Base-by-base conservation (phyloP, 2,329 filamentous ascomycete species). In the Penicillium rolfsii region DNA sequence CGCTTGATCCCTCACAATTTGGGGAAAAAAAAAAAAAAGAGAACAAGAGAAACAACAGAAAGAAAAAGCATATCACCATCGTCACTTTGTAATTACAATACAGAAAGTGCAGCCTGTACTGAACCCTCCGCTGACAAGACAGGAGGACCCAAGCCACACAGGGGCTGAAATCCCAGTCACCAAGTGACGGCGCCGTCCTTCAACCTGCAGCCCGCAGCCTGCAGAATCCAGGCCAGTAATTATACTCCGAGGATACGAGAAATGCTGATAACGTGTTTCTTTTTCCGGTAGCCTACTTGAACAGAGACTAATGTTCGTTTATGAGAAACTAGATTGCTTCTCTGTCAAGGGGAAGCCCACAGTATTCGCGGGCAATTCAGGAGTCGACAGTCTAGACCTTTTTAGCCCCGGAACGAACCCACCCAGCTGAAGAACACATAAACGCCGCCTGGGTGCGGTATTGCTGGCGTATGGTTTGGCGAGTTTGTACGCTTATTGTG, bases 71-170 rank as follows among this genome's bases (percentile, higher is more conserved):
- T 9, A 9, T 19, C 12, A 4, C n/a, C 40, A 7, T 12, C 40
- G 4, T n/a, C 3, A 1, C 11, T 9, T 2, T 41, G 16, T 41
- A 22, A 11, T 4, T 48, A 48, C 45, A 16, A n/a, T 59, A 57
- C 55, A 5, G 30, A 33, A 2, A 8, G 2, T 33, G 30, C 11
- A 22, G 19, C 19, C 4, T 11, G 30, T 33, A 33, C 30, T 11
- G 30, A 33, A 48, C 36, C 49, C 22, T 40, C 35, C 57, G 36
- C 36, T 57, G 58, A 52, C 50, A 58, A 61, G 56, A 35, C 14
- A 26, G 16, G 16, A 50, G 28, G 22, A 45, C 59, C 57, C 55
- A 57, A 66, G 64, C 64, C 64, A 66, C 58, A 60, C 61, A 62
- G 64, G 58, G 62, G 60, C 62, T 66, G 64, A 63, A 52, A n/a